Evolutionary conservation across 495 filamentous ascomycete genomes (phyloP).

Genomic region (Neurospora tetrasperma): DNA sequence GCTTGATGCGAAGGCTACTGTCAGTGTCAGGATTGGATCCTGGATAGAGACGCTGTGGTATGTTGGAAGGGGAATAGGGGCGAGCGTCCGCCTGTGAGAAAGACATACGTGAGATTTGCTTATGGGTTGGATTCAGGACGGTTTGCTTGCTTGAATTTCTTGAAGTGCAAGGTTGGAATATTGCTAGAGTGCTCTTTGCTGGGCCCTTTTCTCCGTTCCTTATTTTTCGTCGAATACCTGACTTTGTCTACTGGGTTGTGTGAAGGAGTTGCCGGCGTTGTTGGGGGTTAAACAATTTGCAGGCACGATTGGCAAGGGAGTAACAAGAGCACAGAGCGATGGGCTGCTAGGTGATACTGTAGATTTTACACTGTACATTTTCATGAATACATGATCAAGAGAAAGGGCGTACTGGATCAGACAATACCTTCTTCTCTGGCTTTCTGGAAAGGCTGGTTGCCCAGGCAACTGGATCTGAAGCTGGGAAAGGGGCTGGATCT

Average conservation of each 20-base stretch:
- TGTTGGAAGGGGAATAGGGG: conserved; percentile 62
- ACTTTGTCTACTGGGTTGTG: not conserved
- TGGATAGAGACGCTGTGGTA: conserved; percentile 65
- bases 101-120: not conserved
- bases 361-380: not conserved
- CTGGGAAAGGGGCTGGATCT: not conserved
- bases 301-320: not conserved
- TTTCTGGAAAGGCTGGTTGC: not conserved
- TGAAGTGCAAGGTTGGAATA: not conserved
- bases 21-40: conserved; percentile 54
- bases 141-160: not conserved
- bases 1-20: conserved; percentile 65
- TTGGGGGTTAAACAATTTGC: not conserved
- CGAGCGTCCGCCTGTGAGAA: conserved; percentile 51
- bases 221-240: not conserved
- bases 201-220: not conserved
- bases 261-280: not conserved
- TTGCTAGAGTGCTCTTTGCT: not conserved
- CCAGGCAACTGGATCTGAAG: not conserved
- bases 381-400: not conserved
- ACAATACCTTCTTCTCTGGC: not conserved
- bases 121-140: not conserved
- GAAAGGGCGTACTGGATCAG: not conserved
- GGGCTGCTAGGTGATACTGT: not conserved
- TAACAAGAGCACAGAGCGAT: not conserved